These are phyloP conservation scores for Leccinum incarnatum DNA, from an alignment of 768 basidiomycete genomes.

Conservation along the genomic window DNA sequence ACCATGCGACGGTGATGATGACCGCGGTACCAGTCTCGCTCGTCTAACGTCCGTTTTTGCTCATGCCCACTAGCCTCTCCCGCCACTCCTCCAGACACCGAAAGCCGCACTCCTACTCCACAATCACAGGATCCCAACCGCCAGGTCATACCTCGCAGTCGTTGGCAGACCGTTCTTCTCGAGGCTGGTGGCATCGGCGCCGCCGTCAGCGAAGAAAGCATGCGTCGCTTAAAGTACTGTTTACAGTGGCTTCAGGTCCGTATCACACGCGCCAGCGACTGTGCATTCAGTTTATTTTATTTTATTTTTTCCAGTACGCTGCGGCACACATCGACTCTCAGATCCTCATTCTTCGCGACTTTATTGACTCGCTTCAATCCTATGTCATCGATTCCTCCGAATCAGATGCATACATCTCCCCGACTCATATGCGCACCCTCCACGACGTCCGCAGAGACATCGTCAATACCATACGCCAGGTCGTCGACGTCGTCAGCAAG, in stretches of 20 bases:
- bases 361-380: conserved; percentile 67
- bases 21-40: conserved; percentile 9
- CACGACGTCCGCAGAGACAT: conserved; percentile 74
- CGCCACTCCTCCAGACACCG: neutral
- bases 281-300: neutral
- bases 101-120: conserved; percentile 25
- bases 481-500: conserved; percentile 81
- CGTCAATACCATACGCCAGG: conserved; percentile 85
- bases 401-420: conserved; percentile 37
- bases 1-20: neutral
- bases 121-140: conserved; percentile 30
- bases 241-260: conserved; percentile 83
- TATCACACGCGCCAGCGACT: conserved; percentile 4
- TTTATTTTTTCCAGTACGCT: conserved; percentile 57
- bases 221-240: conserved; percentile 83
- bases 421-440: conserved; percentile 63
- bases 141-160: conserved; percentile 68
- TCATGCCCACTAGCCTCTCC: conserved; percentile 6
- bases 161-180: conserved; percentile 80
- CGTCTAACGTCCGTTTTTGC: conserved; percentile 2
- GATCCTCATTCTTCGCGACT: conserved; percentile 79
- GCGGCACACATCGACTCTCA: conserved; percentile 86
- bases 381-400: conserved; percentile 23
- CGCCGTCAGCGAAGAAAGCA: conserved; percentile 87
- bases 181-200: conserved; percentile 88